These are phyloP conservation scores for Gossypium davidsonii DNA, from an alignment of 441 rosid species.

Conservation along the genomic window DNA sequence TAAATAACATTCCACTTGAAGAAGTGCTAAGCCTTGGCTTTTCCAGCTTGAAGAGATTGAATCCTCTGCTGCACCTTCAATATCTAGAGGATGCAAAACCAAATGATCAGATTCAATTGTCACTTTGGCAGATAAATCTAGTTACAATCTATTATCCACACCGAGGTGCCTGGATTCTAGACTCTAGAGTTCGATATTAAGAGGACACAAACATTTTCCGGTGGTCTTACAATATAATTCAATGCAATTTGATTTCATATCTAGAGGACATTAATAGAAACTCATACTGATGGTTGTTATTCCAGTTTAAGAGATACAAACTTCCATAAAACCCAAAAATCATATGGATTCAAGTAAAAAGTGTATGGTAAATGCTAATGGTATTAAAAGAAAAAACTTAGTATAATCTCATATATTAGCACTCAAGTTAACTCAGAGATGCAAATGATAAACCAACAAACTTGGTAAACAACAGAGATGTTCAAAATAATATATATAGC, in stretches of 20 bases:
- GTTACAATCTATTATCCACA: neutral
- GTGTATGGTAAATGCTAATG: neutral
- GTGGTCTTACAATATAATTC: neutral
- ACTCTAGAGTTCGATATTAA: neutral
- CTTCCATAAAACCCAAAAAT: neutral
- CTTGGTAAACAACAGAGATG: neutral
- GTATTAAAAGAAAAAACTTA: neutral
- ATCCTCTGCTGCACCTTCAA: constrained; percentile 74
- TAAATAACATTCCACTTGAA: neutral
- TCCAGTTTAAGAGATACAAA: neutral
- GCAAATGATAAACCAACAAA: neutral
- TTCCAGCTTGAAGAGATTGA: constrained; percentile 82
- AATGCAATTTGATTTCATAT: neutral
- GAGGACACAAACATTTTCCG: neutral
- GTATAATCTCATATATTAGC: neutral
- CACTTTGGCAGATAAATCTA: neutral
- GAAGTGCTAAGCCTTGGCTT: constrained; percentile 57
- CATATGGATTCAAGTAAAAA: neutral
- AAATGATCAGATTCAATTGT: constrained; percentile 8
- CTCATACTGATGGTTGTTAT: neutral
- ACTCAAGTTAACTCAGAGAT: neutral
- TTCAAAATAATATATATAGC: neutral
- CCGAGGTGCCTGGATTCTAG: neutral
- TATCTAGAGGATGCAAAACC: constrained; percentile 33
- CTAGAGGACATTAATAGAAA: neutral